Conservation (phyloP, 106 monocot species). For the Narthecium ossifragum region DNA sequence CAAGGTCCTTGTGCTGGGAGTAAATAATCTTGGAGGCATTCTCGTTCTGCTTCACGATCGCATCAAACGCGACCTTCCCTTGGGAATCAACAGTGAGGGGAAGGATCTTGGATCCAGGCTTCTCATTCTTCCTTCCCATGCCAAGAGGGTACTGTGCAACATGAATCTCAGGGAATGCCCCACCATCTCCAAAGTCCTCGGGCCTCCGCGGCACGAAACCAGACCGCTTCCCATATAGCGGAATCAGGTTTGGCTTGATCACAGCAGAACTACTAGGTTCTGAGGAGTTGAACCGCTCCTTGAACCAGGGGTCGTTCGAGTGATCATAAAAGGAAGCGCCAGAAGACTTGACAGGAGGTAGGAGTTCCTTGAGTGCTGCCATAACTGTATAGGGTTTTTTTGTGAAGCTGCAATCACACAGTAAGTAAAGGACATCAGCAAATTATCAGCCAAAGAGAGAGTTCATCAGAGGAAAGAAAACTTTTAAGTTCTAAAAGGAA, state of each 20-base stretch:
- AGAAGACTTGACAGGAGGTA: slow-evolving; percentile 59
- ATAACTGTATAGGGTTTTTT: no score
- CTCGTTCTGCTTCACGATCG: slow-evolving; percentile 79
- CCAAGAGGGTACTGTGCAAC: slow-evolving; percentile 89
- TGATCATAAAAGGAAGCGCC: slow-evolving; percentile 66
- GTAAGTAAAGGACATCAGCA: no score
- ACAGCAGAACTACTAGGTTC: slow-evolving; percentile 1
- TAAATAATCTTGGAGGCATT: slow-evolving; percentile 79
- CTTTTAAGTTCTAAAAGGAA: no score
- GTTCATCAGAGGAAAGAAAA: no score
- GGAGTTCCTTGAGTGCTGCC: slow-evolving; percentile 81
- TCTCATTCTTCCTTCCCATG: slow-evolving; percentile 85
- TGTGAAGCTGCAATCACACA: no score
- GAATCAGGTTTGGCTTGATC: slow-evolving; percentile 37
- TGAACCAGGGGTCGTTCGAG: slow-evolving; percentile 89
- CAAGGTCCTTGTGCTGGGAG: slow-evolving; percentile 86
- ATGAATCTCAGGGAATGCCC: slow-evolving; percentile 98
- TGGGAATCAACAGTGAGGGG: slow-evolving; percentile 85
- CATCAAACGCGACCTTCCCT: slow-evolving; percentile 84
- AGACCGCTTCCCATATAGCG: slow-evolving; percentile 81
- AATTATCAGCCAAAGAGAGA: no score
- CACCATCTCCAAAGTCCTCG: slow-evolving; percentile 96
- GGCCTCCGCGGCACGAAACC: slow-evolving; percentile 74
- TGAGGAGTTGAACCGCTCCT: slow-evolving; percentile 61
- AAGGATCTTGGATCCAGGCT: slow-evolving; percentile 78